Base-by-base conservation (phyloP, 345 rosid genomes). In the Populus davidiana region DNA sequence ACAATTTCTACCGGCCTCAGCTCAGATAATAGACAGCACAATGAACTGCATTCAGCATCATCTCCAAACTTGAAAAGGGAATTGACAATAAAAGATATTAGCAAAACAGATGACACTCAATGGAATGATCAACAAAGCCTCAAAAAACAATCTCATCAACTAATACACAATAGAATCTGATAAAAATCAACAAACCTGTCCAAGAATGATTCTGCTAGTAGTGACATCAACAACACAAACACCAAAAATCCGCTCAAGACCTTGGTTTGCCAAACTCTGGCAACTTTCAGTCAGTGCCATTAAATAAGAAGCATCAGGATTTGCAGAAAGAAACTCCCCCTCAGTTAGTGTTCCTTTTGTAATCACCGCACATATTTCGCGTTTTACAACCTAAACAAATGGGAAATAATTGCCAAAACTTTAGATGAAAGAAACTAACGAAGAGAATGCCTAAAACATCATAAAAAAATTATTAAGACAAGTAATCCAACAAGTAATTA, bases 271-370 rank as follows among this genome's bases (percentile, higher is more conserved):
- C 36, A 71, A 69, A 70, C 72, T 79, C 75, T 77, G 85, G 76
- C 73, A 71, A 73, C 84, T 84, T 89, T 91, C 99, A 76, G 96
- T 85, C 86, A 96, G 78, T 20, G 97, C 87, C 97, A 96, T 89
- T 52, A 96, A 73, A 79, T 90, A 96, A 77, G 97, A 96, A 80
- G 97, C 91, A 77, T 96, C 94, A 20, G 99, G 97, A 88, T 92
- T 90, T 67, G 96, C 86, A 38, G 90, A 87, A 69, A 91, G 85
- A 89, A 93, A 79, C 81, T 92, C 98, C 72, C 97, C 99, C 81
- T 96, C 98, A 62, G 94, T 89, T 83, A 96, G 81, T 29, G 99
- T 96, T 77, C 99, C 98, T 88, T 86, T 96, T 25, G 97, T 92
- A 83, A 93, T 90, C 69, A 96, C 90, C 16, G 88, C 96, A 91